A percentile compares a stretch with the other conserved stretches of the same genome.
Conservation (phyloP, 2,329 filamentous ascomycete genomes). For the Hypoxylon sp. region DNA sequence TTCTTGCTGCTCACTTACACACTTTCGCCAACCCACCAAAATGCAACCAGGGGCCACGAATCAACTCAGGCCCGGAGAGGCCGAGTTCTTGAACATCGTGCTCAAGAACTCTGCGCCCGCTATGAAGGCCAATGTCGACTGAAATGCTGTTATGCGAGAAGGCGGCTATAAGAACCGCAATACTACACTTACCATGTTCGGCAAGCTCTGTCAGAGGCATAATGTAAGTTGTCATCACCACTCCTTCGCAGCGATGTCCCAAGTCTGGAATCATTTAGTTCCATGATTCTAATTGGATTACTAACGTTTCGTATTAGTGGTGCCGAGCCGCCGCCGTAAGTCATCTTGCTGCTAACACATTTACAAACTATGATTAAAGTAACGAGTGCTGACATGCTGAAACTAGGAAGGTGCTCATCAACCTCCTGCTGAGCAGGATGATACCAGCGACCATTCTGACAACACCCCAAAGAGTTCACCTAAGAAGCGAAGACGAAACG, state of each 20-base stretch:
- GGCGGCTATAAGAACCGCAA: neutral
- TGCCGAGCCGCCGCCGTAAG: neutral
- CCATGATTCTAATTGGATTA: neutral
- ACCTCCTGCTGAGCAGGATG: neutral
- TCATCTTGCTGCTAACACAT: neutral
- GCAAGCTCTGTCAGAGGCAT: neutral
- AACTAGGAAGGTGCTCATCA: neutral
- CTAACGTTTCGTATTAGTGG: constrained; percentile 9
- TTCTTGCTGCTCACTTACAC: neutral
- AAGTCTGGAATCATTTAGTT: neutral
- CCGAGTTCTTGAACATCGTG: constrained; percentile 1
- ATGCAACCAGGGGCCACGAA: neutral
- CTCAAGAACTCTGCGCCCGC: neutral
- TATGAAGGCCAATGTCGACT: constrained; percentile 1
- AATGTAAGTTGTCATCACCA: constrained; percentile 2
- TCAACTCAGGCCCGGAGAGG: constrained; percentile 3
- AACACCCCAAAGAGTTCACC: constrained; percentile 18
- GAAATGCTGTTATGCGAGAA: neutral
- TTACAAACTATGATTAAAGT: no score
- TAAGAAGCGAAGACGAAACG: constrained; percentile 33
- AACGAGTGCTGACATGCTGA: neutral
- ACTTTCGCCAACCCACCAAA: neutral
- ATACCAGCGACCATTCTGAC: neutral
- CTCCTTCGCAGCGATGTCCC: neutral
- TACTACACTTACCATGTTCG: neutral